phyloP scores from a whole-genome alignment of 2,329 filamentous ascomycete genomes.

The Epichloe brachyelytri region DNA sequence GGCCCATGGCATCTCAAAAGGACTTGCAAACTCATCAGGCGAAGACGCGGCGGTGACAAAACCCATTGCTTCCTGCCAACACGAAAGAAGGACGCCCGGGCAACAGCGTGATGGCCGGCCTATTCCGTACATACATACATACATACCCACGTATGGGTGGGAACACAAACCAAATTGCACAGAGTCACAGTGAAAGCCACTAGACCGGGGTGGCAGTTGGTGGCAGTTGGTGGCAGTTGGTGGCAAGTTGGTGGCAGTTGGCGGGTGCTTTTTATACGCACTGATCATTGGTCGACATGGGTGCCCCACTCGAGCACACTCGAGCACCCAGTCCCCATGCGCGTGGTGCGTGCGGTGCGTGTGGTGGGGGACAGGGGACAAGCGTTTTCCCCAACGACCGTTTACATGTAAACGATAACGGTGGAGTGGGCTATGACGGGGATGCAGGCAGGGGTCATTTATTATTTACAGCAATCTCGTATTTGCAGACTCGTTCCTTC shows the following conservation, averaged over 20 bases:
- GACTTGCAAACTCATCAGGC: background rate
- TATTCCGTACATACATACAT: no score
- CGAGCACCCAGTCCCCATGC: constrained; percentile 1
- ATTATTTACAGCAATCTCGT: constrained; percentile 9
- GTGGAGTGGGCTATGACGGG: background rate
- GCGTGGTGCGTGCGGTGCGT: background rate
- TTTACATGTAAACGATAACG: background rate
- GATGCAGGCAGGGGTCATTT: constrained; percentile 8
- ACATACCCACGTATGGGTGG: no score
- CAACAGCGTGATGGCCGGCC: no score
- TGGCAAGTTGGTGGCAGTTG: background rate
- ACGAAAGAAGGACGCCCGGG: background rate
- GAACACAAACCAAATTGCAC: no score
- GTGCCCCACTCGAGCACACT: background rate
- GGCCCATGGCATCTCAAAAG: background rate
- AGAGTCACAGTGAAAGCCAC: no score
- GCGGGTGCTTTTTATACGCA: background rate
- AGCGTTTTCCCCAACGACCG: background rate
- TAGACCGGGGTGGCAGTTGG: background rate
- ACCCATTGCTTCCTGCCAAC: background rate
- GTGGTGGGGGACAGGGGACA: background rate
- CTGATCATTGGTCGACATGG: background rate
- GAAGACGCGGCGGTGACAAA: background rate
- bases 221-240: background rate
- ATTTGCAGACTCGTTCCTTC: constrained; percentile 3